Evolutionary conservation across 1,139 yeast species (phyloP).

Genomic region (Trichomonascaceae sp.): DNA sequence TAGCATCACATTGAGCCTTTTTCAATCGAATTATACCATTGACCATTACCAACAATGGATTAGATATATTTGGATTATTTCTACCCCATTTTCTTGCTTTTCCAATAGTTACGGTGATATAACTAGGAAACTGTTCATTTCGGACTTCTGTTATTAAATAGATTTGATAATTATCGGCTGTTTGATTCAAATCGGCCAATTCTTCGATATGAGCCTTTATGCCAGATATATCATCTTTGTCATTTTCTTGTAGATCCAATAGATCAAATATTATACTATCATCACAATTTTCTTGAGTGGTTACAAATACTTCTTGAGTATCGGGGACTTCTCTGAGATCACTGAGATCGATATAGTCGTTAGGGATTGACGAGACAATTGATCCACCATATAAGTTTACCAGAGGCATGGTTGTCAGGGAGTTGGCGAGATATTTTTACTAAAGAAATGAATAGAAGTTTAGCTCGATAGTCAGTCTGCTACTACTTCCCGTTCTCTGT

Average conservation of each 20-base stretch:
- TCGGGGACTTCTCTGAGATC: conserved; percentile 75
- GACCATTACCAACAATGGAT: conserved; percentile 30
- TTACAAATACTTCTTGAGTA: conserved; percentile 76
- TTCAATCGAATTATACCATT: conserved; percentile 49
- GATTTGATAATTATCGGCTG: conserved; percentile 12
- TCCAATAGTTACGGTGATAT: conserved; percentile 31
- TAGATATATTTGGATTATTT: conserved; percentile 24
- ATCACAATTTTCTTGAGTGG: conserved; percentile 35
- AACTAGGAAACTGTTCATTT: background rate
- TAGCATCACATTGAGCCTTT: conserved; percentile 53
- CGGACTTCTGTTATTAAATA: conserved; percentile 1
- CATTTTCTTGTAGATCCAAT: conserved; percentile 46
- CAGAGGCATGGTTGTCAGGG: background rate
- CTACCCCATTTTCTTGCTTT: conserved; percentile 48
- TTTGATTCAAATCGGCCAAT: conserved; percentile 36
- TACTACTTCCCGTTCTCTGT: too few relatives aligned
- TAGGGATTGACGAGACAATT: conserved; percentile 49
- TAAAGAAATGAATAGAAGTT: too few relatives aligned
- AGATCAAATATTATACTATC: conserved; percentile 68
- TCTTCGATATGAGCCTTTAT: conserved; percentile 40
- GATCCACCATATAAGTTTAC: conserved; percentile 71
- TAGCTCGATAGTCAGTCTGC: too few relatives aligned
- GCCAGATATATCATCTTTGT: conserved; percentile 35
- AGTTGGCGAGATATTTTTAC: too few relatives aligned
- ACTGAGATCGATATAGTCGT: conserved; percentile 63